Evolutionary conservation across 2,329 filamentous ascomycete species (phyloP), one percentile per base, ranked within the genome.

Genomic region (Aspergillus sp.): DNA sequence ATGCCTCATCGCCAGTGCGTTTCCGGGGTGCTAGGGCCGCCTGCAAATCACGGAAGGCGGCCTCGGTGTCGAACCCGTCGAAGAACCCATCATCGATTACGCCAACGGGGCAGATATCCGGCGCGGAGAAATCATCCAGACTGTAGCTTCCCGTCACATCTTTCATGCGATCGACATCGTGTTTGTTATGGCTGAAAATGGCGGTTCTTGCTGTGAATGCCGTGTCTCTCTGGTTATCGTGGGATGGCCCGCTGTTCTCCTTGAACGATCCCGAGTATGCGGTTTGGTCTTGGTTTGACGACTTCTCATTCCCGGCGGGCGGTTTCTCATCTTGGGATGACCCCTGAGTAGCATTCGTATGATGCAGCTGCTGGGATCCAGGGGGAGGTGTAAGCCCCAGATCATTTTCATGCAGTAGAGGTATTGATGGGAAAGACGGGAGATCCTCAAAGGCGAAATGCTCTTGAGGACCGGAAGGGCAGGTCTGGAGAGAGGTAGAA

Each of bases 351-450:
- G 20, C 41, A 51, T 58, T 52, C 43, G 52, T 36, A 41, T 45
- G 42, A 46, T 57, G 57, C 58, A 62, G 63, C 54, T 59, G 61
- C 62, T 70, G 67, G 23, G 65, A 69, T 56, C 68, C 67, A 61
- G 71, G 70, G 68, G 66, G 60, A 64, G 66, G 71, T 74, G 72
- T 74, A 72, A 74, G 71, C 70, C 71, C 72, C 68, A 70, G 69
- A 69, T 70, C 67, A 63, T 65, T 63, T 53, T 58, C 55, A 61
- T 62, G 56, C 58, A 64, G 59, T 62, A 56, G 54, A 62, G 58
- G 46, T 44, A 52, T 46, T 45, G 45, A 58, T 45, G 51, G 52
- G 51, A 60, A 48, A 52, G 56, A 50, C 49, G 59, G 55, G 53
- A 55, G 34, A 58, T 53, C 58, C 57, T 61, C 63, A 60, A 54